Base-by-base conservation (phyloP, 352 stramenopile species). In the Phytophthora sansomeana region DNA sequence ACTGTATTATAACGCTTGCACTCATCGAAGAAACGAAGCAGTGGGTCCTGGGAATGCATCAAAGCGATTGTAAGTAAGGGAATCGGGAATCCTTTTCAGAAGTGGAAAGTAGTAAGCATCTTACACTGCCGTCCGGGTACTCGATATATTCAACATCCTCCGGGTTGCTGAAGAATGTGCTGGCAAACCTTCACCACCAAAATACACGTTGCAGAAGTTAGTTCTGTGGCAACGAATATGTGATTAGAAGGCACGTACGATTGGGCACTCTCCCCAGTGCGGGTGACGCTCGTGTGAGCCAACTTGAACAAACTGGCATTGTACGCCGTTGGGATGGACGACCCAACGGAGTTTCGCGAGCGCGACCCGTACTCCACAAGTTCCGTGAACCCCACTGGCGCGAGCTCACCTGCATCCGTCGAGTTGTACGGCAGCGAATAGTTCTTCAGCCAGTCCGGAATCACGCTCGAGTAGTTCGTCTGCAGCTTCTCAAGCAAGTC, bases 21-120 rank as follows among this genome's bases (percentile, higher is more conserved):
- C 21, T 72, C 61, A 46, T 92, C 86, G 56, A 82, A 94, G 72
- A 92, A 94, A 14, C 86, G 86, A 35, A 92, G 66, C 5, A 88
- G 41, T 4, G 50, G 59, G 43, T 92, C 82, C 81, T 90, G 35
- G 10, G 29, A 14, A 4, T n/a, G 29, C 10, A 42, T 10, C 11
- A 36, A 51, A 7, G 5, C 21, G 6, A 21, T 19, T 16, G 21
- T 19, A 35, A 32, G 35, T 32, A 33, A 36, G 14, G 36, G n/a
- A 49, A n/a, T 21, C 1, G n/a, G 3, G 14, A 4, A 5, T 11
- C 13, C 7, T 6, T 47, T 6, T 17, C 41, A 29, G 17, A 28
- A 54, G 33, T 28, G n/a, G 5, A 16, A 29, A 43, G 3, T 57
- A 19, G 33, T n/a, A 1, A 24, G n/a, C 39, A 8, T 8, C 69